Conservation (phyloP, 495 filamentous ascomycete genomes). For the Extremus antarcticus region DNA sequence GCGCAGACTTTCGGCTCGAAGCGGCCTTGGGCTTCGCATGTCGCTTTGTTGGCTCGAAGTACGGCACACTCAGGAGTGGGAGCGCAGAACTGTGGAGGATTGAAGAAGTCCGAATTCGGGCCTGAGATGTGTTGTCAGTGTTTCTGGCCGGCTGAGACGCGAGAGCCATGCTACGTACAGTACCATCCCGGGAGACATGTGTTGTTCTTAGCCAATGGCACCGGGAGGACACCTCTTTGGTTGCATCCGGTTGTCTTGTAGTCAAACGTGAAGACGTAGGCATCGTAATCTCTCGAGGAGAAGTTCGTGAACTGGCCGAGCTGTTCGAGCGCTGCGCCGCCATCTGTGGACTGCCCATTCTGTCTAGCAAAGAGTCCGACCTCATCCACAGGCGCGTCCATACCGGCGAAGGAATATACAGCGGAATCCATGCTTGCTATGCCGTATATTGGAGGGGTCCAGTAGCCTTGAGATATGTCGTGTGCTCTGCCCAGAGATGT, state of each 20-base stretch:
- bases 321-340: neutral
- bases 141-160: neutral
- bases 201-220: constrained; percentile 17
- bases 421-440: neutral
- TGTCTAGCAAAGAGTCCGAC: neutral
- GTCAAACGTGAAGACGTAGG: neutral
- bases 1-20: constrained; percentile 16
- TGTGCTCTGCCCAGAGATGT: too few relatives aligned
- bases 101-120: constrained; percentile 3
- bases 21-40: constrained; percentile 12
- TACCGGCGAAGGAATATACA: neutral
- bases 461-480: neutral
- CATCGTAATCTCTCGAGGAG: neutral
- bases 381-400: neutral
- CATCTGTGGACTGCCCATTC: neutral
- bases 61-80: constrained; percentile 10
- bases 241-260: constrained; percentile 12
- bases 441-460: neutral
- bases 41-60: constrained; percentile 3
- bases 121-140: constrained; percentile 4
- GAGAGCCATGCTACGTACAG: constrained; percentile 1
- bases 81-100: constrained; percentile 17
- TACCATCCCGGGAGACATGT: constrained; percentile 14
- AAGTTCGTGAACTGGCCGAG: neutral
- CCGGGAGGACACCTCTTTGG: constrained; percentile 11